Evolutionary conservation across 805 yeast species (phyloP), one percentile per base, ranked within the genome.

Genomic region (Ogataea thermomethanolica): DNA sequence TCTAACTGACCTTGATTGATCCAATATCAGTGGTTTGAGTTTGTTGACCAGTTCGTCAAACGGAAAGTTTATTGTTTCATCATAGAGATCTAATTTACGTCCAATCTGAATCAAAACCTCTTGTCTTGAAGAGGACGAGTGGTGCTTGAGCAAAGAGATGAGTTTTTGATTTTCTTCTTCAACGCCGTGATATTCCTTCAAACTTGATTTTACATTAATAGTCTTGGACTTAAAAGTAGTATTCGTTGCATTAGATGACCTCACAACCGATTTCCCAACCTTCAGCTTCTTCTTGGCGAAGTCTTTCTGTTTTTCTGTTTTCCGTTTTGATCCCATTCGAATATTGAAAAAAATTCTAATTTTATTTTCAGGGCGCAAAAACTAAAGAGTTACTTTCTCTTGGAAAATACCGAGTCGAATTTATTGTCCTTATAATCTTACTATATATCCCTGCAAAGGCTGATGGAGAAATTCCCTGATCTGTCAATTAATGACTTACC

Each of bases 251-350:
- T 88, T 87, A 13, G 79, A 76, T 5, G 89, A 79, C 47, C 77
- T 78, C 5, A 79, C 78, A 13, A 78, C 76, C 2, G 83, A 69
- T 62, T 93, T 93, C 41, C 99, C 99, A 25, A 93, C 97, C 55
- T 75, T 83, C 37, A 93, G 74, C 68, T 87, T 91, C 44, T 79
- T 71, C 61, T 88, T 88, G 55, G 65, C 71, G 58, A 85, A 85
- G 55, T 85, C 95, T 63, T 81, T 83, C 56, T 70, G 71, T 66
- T 83, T 85, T 46, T 81, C 81, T 29, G 70, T 65, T 64, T 68
- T 73, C 66, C 69, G 73, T 52, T 62, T 76, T 32, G 79, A 78
- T 50, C 59, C 76, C 80, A 62, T 75, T 48, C 10, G 38, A 12
- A 27, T 9, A n/a, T 11, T 20, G 7, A 9, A 22, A 8, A 15